Conservation (phyloP, 306 rosid genomes). For the Benincasa hispida region DNA sequence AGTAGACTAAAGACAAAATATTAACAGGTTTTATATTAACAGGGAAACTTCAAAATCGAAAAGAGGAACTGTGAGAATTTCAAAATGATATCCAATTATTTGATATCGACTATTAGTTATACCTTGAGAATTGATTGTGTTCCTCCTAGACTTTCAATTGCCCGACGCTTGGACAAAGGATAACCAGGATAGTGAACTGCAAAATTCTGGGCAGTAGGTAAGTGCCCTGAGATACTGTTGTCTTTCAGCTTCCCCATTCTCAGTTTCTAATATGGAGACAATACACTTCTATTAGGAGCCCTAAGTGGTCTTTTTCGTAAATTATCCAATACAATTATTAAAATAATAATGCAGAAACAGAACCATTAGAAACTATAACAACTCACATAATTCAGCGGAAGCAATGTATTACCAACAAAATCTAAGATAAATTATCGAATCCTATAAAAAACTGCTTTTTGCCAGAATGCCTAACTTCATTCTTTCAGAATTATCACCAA, state of each 20-base stretch:
- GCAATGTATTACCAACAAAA: too few relatives aligned
- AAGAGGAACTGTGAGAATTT: not conserved
- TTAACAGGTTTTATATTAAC: not conserved
- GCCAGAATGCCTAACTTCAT: too few relatives aligned
- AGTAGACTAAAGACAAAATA: not conserved
- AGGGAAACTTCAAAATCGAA: not conserved
- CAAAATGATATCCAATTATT: not conserved
- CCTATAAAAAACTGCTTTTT: too few relatives aligned
- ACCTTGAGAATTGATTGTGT: constrained; percentile 53
- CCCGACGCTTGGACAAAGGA: constrained; percentile 47
- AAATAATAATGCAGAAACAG: too few relatives aligned
- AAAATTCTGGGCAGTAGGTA: constrained; percentile 41
- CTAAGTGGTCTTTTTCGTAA: not conserved
- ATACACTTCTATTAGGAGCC: not conserved
- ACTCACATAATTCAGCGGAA: too few relatives aligned
- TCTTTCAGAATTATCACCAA: too few relatives aligned
- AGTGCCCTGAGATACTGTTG: constrained; percentile 44
- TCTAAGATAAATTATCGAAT: too few relatives aligned
- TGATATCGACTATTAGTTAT: not conserved
- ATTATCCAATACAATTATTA: too few relatives aligned
- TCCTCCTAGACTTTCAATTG: constrained; percentile 64
- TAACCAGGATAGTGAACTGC: constrained; percentile 67
- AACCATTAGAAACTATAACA: too few relatives aligned
- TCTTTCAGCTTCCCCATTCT: constrained; percentile 52
- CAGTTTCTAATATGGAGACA: not conserved